Percentiles rank a stretch among this genome's conserved stretches.
Evolutionary conservation across 2,329 filamentous ascomycete species (phyloP).

Genomic region (Sporothrix luriei): DNA sequence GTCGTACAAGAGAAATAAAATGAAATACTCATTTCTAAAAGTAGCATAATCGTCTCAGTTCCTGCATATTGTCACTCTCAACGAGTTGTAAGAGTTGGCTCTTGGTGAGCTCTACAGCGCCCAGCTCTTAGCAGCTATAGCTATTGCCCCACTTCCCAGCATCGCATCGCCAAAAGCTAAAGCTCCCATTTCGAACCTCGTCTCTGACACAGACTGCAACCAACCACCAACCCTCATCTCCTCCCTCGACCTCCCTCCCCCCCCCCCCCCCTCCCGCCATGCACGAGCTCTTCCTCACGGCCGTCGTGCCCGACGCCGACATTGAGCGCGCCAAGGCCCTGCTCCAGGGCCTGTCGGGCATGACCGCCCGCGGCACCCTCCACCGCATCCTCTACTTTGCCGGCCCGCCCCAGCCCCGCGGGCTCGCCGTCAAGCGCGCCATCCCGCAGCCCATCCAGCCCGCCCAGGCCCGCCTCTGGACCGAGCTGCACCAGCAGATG

Average conservation of each 20-base stretch:
- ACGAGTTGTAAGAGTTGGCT: neutral
- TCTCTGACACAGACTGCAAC: neutral
- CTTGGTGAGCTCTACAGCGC: neutral
- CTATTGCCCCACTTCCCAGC: slow-evolving; percentile 24
- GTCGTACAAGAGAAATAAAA: neutral
- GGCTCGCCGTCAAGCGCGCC: slow-evolving; percentile 48
- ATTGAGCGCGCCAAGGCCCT: slow-evolving; percentile 55
- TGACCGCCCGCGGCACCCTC: slow-evolving; percentile 54
- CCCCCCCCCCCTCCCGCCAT: slow-evolving; percentile 42
- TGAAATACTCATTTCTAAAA: no score
- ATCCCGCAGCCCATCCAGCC: slow-evolving; percentile 43
- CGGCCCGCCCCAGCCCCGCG: slow-evolving; percentile 49
- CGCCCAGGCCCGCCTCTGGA: slow-evolving; percentile 49
- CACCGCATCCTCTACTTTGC: slow-evolving; percentile 59
- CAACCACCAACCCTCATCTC: neutral
- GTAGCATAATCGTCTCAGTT: neutral
- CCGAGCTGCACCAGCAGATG: slow-evolving; percentile 58
- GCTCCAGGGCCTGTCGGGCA: slow-evolving; percentile 60
- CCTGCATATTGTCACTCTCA: neutral
- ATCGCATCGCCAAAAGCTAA: slow-evolving; percentile 25
- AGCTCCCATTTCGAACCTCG: neutral
- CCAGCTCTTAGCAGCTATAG: neutral
- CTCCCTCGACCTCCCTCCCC: no score
- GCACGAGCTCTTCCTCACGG: slow-evolving; percentile 63
- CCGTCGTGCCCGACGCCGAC: slow-evolving; percentile 57